Evolutionary conservation across 2,329 filamentous ascomycete species (phyloP), one percentile per base, ranked within the genome.

Genomic region (Aspergillus sp.): DNA sequence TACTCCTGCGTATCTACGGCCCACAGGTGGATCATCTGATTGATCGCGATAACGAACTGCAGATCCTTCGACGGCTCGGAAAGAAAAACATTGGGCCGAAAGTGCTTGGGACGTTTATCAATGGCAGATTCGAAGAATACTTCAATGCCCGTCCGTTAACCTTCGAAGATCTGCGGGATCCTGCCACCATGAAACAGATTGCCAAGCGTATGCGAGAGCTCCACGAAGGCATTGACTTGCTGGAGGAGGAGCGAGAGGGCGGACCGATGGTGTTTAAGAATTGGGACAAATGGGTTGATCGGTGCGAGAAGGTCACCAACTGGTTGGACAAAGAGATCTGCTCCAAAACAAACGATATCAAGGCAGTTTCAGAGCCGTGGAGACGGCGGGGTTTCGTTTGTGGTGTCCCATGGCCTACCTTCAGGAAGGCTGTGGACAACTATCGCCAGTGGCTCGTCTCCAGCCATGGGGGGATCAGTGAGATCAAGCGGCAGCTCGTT

Each of bases 191-290:
- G 36, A 90, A 86, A 70, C 91, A 96, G 72, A 99, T 99, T 71
- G 94, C 95, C 12, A 98, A 98, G 81, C 90, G 95, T 54, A 96
- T 99, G 92, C 85, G 93, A 63, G 95, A 99, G 75, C 83, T 99
- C 39, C 95, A 99, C 69, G 91, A 96, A 55, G 95, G 95, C 0
- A 89, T 99, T 62, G 92, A 97, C 29, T 81, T 99, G 20, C 83
- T 96, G 0, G 85, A 89, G 1, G 82, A 87, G 39, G 95, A 99
- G 76, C 84, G 87, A 54, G 85, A 90, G 39, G 87, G 84, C 20
- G 95, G 95, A 0, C 90, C 95, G 0, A 89, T 87, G 57, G 89
- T 96, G 11, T 96, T 92, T 85, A 87, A 85, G 66, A 98, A 96
- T 71, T 99, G 94, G 94, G 92, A 98, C 73, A 90, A 89, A 71